Evolutionary conservation across 345 rosid species (phyloP), one percentile per base, ranked within the genome.

Genomic region (Populus deltoides): DNA sequence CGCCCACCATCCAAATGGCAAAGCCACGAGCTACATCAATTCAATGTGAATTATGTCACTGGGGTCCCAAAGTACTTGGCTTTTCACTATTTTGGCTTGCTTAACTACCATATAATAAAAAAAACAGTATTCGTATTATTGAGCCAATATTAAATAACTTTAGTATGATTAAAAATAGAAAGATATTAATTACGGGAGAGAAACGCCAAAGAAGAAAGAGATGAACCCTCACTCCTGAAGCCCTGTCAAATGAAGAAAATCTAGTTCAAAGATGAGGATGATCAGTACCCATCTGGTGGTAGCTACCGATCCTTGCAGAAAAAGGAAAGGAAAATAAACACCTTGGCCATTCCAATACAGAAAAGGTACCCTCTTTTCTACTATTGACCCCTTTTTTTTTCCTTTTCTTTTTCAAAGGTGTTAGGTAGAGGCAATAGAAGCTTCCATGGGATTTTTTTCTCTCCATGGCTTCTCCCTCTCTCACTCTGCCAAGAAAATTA

Each of bases 371-470:
- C 81, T 72, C 86, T 84, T 88, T 80, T 72, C 82, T 73, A 72
- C 82, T 79, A 49, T 36, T 7, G 3, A 3, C 39, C 31, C 77
- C 24, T 57, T 59, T 24, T 63, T 22, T 57, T 4, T 35, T 16
- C 43, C 27, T 5, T 57, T 5, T 35, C 57, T 51, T 75, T 86
- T 80, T 82, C 85, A 82, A 85, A 77, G 80, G 85, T 47, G 91
- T 82, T 88, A 84, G 91, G 91, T 88, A 70, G 83, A 71, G 81
- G 73, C 84, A 77, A 77, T 80, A 65, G 89, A 88, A 86, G 84
- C 85, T 88, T 86, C 88, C 87, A 77, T 75, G 17, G 41, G 86
- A 79, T 75, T 78, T 36, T 49, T 53, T 2, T 5, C 61, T 41
- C 43, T 49, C 7, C 22, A 33, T 38, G 17, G 62, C 17, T 35